A percentile compares a stretch with the other conserved stretches of the same genome.
phyloP scores from a whole-genome alignment of 768 basidiomycete species.

The Mycena rosella region DNA sequence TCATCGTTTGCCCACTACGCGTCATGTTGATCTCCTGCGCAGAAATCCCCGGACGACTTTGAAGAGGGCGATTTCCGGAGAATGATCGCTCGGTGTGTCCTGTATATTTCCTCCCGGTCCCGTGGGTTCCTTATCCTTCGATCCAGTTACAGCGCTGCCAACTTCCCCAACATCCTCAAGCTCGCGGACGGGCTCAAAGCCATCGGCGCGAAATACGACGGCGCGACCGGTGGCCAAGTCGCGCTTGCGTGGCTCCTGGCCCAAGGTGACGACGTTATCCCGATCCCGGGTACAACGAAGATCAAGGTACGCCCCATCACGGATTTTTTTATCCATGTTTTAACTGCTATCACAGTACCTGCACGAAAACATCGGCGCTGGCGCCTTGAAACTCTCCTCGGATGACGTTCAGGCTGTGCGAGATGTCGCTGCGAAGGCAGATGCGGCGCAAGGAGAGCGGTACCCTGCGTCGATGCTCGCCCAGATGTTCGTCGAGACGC shows the following conservation, averaged over 20 bases:
- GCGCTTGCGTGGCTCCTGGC: slow-evolving; percentile 65
- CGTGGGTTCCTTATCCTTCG: not conserved
- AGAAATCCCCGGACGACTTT: slow-evolving; percentile 55
- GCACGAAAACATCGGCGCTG: slow-evolving; percentile 58
- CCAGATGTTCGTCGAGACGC: slow-evolving; percentile 50
- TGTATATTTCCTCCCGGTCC: not conserved
- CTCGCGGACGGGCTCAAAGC: slow-evolving; percentile 54
- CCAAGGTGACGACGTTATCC: slow-evolving; percentile 60
- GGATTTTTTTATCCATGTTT: not conserved
- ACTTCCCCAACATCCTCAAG: slow-evolving; percentile 62
- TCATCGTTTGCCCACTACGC: no score
- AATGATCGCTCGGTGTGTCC: slow-evolving; percentile 46
- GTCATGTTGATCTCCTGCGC: not conserved
- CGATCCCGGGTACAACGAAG: slow-evolving; percentile 62
- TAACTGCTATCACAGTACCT: slow-evolving; percentile 45
- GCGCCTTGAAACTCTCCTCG: slow-evolving; percentile 47
- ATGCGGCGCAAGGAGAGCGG: slow-evolving; percentile 45
- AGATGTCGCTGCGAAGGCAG: slow-evolving; percentile 49
- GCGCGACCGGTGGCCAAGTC: slow-evolving; percentile 59
- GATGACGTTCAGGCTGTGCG: slow-evolving; percentile 55
- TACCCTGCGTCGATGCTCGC: slow-evolving; percentile 47
- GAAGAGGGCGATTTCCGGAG: slow-evolving; percentile 57
- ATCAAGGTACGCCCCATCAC: slow-evolving; percentile 44
- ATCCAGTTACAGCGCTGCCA: slow-evolving; percentile 49
- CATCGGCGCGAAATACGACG: slow-evolving; percentile 52